Percentiles rank a stretch among this genome's conserved stretches.
Evolutionary conservation across 768 basidiomycete genomes (phyloP).

Genomic region (Rhodotorula sphaerocarpa): DNA sequence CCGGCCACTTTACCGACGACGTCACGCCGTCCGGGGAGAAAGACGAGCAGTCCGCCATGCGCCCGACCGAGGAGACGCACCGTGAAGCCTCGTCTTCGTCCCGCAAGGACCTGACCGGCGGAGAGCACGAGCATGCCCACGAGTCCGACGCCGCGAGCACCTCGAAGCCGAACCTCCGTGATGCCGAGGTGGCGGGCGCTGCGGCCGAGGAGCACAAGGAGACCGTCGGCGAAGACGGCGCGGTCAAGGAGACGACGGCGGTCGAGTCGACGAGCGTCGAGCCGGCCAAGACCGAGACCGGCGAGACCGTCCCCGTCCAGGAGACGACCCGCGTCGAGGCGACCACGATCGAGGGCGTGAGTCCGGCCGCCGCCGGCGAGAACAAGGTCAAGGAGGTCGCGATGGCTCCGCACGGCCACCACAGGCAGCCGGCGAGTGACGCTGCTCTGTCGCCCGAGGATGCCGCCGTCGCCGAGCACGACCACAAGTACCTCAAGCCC

Average conservation of each 20-base stretch:
- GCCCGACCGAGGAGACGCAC: background rate
- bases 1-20: constrained; percentile 23
- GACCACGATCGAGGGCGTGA: no score
- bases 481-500: constrained; percentile 26
- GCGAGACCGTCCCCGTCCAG: no score
- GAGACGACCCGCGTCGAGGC: no score
- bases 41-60: background rate
- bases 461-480: constrained; percentile 21
- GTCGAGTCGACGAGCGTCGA: background rate
- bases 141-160: no score
- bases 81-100: no score
- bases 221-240: no score
- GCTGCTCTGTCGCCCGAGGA: constrained; percentile 16
- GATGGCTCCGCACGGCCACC: constrained; percentile 10
- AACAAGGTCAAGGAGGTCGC: background rate
- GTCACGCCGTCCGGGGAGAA: background rate
- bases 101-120: no score
- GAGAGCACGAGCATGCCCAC: background rate
- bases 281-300: background rate
- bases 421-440: background rate
- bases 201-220: no score
- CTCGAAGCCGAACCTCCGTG: background rate
- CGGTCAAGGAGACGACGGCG: no score
- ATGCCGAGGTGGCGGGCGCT: no score
- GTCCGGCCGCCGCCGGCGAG: no score